Evolutionary conservation across 225 moss, liverwort and hornwort species (phyloP).

Genomic region (Climacium dendroides): DNA sequence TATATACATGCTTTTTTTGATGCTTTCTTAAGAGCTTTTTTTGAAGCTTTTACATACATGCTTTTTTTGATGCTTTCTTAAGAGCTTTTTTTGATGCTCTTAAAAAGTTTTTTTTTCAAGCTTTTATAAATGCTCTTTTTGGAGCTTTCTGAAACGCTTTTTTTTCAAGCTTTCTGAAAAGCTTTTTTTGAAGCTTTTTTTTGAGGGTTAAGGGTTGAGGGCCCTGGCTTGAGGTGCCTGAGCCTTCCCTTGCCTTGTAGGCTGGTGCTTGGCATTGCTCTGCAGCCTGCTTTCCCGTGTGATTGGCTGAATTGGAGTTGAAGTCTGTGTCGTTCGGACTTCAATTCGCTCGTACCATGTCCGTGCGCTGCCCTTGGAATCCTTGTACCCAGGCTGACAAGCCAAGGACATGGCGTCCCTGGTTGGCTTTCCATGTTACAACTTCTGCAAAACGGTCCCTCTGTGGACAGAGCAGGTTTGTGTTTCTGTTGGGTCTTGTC

Average conservation of each 20-base stretch:
- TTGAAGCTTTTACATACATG: too few relatives aligned
- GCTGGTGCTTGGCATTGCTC: background rate
- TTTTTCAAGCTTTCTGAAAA: too few relatives aligned
- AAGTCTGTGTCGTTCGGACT: background rate
- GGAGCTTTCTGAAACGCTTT: too few relatives aligned
- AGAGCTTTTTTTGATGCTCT: too few relatives aligned
- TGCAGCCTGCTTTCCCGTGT: background rate
- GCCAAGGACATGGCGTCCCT: background rate
- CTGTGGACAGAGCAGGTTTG: constrained; percentile 10
- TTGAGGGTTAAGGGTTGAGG: too few relatives aligned
- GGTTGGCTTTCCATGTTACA: constrained; percentile 5
- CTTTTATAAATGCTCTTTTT: too few relatives aligned
- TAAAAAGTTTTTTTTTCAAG: too few relatives aligned
- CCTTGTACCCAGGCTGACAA: background rate
- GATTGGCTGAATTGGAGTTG: background rate
- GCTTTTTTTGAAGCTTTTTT: too few relatives aligned
- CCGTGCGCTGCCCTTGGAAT: background rate
- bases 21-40: too few relatives aligned
- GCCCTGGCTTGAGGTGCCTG: too few relatives aligned
- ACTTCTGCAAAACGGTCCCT: constrained; percentile 1
- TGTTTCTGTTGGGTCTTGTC: constrained; percentile 9
- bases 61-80: too few relatives aligned
- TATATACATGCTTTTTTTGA: too few relatives aligned
- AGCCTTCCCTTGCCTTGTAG: background rate
- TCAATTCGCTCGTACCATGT: background rate